Evolutionary conservation across 495 filamentous ascomycete species (phyloP).

Genomic region (Astrocystis sublimbata): DNA sequence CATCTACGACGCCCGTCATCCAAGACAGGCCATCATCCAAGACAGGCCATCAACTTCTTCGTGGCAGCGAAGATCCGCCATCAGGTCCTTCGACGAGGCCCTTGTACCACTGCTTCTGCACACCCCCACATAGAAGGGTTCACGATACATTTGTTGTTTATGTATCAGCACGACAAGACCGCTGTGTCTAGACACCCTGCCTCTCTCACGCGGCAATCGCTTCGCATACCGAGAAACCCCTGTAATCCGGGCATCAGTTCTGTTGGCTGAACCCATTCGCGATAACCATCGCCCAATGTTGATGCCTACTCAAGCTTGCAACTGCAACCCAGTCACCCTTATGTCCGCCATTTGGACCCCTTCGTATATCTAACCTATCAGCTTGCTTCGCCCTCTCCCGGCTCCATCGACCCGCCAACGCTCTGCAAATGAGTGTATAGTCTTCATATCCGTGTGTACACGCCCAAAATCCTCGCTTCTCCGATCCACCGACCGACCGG

Average conservation of each 20-base stretch:
- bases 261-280: slow-evolving; percentile 70
- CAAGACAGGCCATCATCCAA: slow-evolving; percentile 6
- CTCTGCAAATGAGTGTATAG: slow-evolving; percentile 34
- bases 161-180: slow-evolving; percentile 58
- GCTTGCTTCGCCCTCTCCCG: slow-evolving; percentile 35
- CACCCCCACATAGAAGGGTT: slow-evolving; percentile 41
- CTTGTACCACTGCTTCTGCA: slow-evolving; percentile 3
- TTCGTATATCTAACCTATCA: slow-evolving; percentile 50
- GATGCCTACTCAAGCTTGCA: slow-evolving; percentile 53
- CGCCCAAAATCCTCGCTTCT: slow-evolving; percentile 23
- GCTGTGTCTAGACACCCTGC: slow-evolving; percentile 70
- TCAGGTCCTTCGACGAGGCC: slow-evolving; percentile 19
- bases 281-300: slow-evolving; percentile 47
- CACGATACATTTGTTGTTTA: slow-evolving; percentile 53
- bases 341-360: slow-evolving; percentile 52
- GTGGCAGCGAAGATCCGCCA: slow-evolving; percentile 16
- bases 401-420: slow-evolving; percentile 23
- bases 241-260: slow-evolving; percentile 79
- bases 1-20: too few species aligned
- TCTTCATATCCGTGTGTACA: slow-evolving; percentile 18
- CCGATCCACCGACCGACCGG: too few species aligned
- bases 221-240: slow-evolving; percentile 88
- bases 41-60: slow-evolving; percentile 1
- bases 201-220: slow-evolving; percentile 89
- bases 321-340: slow-evolving; percentile 45